phyloP scores from a whole-genome alignment of 371 early-diverging fungal genomes.

The Circinella minor region DNA sequence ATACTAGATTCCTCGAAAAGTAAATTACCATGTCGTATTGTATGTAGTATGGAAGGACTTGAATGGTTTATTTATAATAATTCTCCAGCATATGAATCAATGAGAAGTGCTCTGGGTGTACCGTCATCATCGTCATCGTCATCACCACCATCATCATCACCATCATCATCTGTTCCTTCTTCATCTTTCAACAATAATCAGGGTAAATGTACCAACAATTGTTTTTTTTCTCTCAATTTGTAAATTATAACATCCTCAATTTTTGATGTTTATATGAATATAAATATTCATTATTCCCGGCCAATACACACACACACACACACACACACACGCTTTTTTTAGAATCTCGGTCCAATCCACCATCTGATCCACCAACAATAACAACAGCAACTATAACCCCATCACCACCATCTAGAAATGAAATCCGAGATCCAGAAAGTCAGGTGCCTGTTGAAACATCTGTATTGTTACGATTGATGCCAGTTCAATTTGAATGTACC shows the following conservation, averaged over 20 bases:
- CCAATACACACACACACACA: background rate
- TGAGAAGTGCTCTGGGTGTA: constrained; percentile 64
- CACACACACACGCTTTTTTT: background rate
- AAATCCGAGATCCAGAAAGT: constrained; percentile 34
- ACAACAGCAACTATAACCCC: background rate
- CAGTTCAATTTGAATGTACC: constrained; percentile 73
- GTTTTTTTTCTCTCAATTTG: too few species aligned
- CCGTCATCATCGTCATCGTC: background rate
- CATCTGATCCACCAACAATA: background rate
- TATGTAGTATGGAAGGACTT: constrained; percentile 76
- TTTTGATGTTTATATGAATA: too few species aligned
- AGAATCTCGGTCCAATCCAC: background rate
- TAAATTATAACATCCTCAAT: too few species aligned
- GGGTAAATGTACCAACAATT: too few species aligned
- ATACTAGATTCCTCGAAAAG: constrained; percentile 21
- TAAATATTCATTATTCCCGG: too few species aligned
- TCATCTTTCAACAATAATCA: background rate
- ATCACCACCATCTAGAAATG: background rate
- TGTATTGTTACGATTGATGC: constrained; percentile 64
- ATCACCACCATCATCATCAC: background rate
- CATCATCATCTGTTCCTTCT: background rate
- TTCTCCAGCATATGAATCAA: constrained; percentile 71
- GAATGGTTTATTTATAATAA: constrained; percentile 89
- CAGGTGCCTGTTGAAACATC: constrained; percentile 39
- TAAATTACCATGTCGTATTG: constrained; percentile 65